Base-by-base conservation (phyloP, 1,139 yeast genomes). In the Diutina mesorugosa region DNA sequence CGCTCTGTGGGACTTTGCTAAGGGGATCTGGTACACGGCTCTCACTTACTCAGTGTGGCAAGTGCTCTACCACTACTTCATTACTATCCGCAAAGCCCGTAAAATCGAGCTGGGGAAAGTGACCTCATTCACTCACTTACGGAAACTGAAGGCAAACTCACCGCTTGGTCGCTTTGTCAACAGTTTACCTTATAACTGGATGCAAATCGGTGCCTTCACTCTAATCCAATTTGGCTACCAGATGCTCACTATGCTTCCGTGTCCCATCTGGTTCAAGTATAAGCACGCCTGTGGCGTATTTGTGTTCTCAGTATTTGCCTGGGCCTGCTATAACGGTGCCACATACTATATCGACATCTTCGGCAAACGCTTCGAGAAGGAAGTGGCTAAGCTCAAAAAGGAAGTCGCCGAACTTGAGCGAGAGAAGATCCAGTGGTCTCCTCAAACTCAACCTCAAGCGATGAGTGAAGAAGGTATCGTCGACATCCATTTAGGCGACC, bases 11-110 rank as follows among this genome's bases (percentile, higher is more conserved):
- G 80, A 84, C 63, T 79, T 90, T 57, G 71, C 84, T 61, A 75
- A 80, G 55, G 95, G 96, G 0, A 79, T 91, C 21, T 60, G 87
- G 3, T 82, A 86, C 78, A 90, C 98, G 0, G 85, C 96, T 0
- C 65, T 88, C n/a, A 84, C 87, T 63, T 93, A 93, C 66, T 79
- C 91, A 58, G 71, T 87, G n/a, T 93, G 99, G 99, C 99, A 93
- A 72, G 79, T 83, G 0, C 69, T 83, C 6, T 93, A 93, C 69
- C 97, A 91, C 68, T 90, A 90, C 69, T 93, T 93, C 69, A 93
- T 93, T 62, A 91, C 97, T 2, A 81, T 90, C 59, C 80, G 83
- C 56, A 78, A 85, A 58, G 84, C 88, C 57, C 90, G 87, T 55
- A 83, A 90, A 72, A 91, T 93, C 62, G 85, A 84, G 65, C 82